Percentiles rank a stretch among this genome's conserved stretches.
Conservation (phyloP, 768 basidiomycete species). For the Heimioporus sp. region DNA sequence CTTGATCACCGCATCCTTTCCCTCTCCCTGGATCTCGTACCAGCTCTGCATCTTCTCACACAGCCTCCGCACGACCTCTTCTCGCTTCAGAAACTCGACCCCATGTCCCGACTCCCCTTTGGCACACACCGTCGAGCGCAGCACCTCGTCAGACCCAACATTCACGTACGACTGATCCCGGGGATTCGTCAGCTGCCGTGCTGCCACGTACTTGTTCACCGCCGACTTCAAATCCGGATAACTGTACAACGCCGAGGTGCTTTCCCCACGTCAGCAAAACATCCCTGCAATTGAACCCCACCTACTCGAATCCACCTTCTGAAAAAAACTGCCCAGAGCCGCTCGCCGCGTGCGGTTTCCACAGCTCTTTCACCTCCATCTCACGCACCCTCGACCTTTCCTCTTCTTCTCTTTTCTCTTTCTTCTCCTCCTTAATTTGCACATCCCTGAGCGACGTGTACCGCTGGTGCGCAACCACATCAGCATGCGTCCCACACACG, state of each 20-base stretch:
- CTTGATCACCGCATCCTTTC: constrained; percentile 59
- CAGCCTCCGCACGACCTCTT: constrained; percentile 56
- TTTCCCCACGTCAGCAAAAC: constrained; percentile 23
- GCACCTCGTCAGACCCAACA: constrained; percentile 45
- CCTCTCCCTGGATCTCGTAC: constrained; percentile 60
- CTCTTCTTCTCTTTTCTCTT: constrained; percentile 51
- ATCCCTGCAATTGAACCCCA: constrained; percentile 7
- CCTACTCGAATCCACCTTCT: constrained; percentile 61
- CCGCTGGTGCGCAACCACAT: constrained; percentile 47
- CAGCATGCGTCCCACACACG: constrained; percentile 56
- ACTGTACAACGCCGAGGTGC: constrained; percentile 54
- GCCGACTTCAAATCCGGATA: constrained; percentile 52
- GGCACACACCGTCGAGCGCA: constrained; percentile 36
- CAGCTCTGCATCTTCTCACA: constrained; percentile 72
- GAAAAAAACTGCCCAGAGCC: constrained; percentile 59
- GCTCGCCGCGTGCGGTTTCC: constrained; percentile 62
- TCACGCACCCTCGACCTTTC: constrained; percentile 46
- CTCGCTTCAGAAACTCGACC: constrained; percentile 61
- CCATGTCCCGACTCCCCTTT: constrained; percentile 30
- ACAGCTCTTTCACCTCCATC: constrained; percentile 64
- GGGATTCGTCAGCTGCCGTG: constrained; percentile 61
- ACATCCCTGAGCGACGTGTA: constrained; percentile 66
- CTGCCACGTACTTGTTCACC: constrained; percentile 61
- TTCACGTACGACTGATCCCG: constrained; percentile 69
- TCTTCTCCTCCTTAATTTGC: constrained; percentile 62